Base-by-base conservation (phyloP, 2,329 filamentous ascomycete species). In the Colletotrichum zoysiae region DNA sequence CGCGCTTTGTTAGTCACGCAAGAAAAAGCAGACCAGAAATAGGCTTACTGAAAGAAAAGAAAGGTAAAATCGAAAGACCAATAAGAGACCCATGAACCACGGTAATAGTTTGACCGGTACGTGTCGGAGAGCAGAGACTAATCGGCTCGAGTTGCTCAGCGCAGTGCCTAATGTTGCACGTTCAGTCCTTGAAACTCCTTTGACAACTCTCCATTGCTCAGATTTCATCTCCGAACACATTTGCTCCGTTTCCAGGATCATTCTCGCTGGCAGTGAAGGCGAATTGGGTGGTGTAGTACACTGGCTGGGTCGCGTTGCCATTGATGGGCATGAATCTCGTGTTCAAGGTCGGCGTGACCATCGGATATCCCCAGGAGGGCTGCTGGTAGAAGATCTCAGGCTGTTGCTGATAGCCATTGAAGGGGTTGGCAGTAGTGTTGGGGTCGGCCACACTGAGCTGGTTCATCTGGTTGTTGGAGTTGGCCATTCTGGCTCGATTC, bases 271-370 rank as follows among this genome's bases (percentile, higher is more conserved):
- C 38, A 44, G 30, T 16, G 58, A 64, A 71, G 20, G 53, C 14
- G 56, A 66, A 40, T 33, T 38, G 46, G 20, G 38, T 20, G 55
- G 26, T 5, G 16, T 55, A 55, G 26, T 35, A 35, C 42, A 33
- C 44, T 12, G 56, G 55, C 18, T 65, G 62, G 23, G 48, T 33
- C 20, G 26, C 4, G 33, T 66, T 65, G 38, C 46, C 46, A 66
- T 66, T 70, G 40, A 70, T 66, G 46, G 67, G 35, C n/a, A 58
- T 18, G 38, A 58, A 42, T 42, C 56, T 42, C 35, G 56, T 42
- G 14, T 58, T 42, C 14, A 23, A 5, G 14, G 35, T 18, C 6
- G 40, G 56, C 56, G 38, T 8, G n/a, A 58, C 56, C n/a, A 42
- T 4, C n/a, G 56, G 56, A 16, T 58, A 58, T 8, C 33, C 56